phyloP scores from a whole-genome alignment of 345 rosid species.

The Hibiscus syriacus region DNA sequence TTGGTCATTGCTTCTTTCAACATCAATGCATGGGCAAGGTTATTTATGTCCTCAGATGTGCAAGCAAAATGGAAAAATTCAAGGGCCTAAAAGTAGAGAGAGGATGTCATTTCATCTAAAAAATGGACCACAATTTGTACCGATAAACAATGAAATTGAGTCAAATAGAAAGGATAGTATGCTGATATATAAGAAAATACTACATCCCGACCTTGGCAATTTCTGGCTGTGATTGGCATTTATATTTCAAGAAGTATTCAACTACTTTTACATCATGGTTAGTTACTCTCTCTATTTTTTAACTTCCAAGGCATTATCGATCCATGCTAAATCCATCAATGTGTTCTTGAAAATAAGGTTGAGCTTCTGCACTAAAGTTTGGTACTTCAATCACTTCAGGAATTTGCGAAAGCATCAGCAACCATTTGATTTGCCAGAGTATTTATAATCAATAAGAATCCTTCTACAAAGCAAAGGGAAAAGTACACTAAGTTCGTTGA shows the following conservation, averaged over 20 bases:
- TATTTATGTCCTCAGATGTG: slow-evolving; percentile 94
- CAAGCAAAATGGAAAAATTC: slow-evolving; percentile 97
- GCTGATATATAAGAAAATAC: neutral
- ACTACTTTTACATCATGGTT: slow-evolving; percentile 96
- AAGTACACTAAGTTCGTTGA: neutral
- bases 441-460: neutral
- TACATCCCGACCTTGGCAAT: slow-evolving; percentile 51
- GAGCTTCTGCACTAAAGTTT: slow-evolving; percentile 64
- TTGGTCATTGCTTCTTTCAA: slow-evolving; percentile 55
- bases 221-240: slow-evolving; percentile 72
- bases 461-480: neutral
- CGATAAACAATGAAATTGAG: too few species aligned
- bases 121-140: neutral
- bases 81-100: slow-evolving; percentile 47
- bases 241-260: slow-evolving; percentile 88
- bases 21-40: slow-evolving; percentile 90
- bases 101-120: neutral
- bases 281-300: slow-evolving; percentile 75
- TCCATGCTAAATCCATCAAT: slow-evolving; percentile 55
- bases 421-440: slow-evolving; percentile 71
- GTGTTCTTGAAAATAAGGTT: slow-evolving; percentile 52
- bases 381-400: slow-evolving; percentile 76
- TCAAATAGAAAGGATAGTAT: neutral
- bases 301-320: slow-evolving; percentile 76
- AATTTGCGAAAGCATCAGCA: slow-evolving; percentile 77